Conservation (phyloP, 805 yeast species). For the Lipomyces sp. region DNA sequence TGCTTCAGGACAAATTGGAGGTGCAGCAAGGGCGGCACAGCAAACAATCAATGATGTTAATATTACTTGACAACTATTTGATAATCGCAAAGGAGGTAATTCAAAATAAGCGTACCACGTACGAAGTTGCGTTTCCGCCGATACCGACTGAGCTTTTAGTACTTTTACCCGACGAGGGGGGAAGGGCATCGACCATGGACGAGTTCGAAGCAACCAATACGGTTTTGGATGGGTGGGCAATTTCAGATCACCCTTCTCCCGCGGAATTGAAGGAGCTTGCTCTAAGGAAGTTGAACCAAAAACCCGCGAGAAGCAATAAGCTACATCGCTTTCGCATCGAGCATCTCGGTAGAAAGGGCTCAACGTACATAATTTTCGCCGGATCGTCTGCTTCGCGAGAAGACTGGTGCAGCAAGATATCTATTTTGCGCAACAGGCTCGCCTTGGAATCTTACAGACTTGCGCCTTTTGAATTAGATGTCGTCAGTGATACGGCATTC, state of each 20-base stretch:
- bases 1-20: slow-evolving; percentile 49
- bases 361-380: slow-evolving; percentile 37
- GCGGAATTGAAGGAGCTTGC: too few relatives aligned
- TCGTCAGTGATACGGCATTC: slow-evolving; percentile 58
- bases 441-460: slow-evolving; percentile 40
- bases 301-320: too few relatives aligned
- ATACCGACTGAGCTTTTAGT: slow-evolving; percentile 52
- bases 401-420: slow-evolving; percentile 55
- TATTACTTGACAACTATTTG: slow-evolving; percentile 68
- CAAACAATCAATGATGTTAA: slow-evolving; percentile 40
- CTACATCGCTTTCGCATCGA: slow-evolving; percentile 38
- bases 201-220: slow-evolving; percentile 18
- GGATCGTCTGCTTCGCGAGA: slow-evolving; percentile 45
- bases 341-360: slow-evolving; percentile 38
- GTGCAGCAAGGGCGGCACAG: slow-evolving; percentile 36
- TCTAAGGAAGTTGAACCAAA: too few relatives aligned
- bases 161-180: slow-evolving; percentile 42
- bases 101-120: slow-evolving; percentile 28
- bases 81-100: slow-evolving; percentile 39
- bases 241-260: too few relatives aligned
- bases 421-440: slow-evolving; percentile 45
- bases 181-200: neutral
- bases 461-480: slow-evolving; percentile 54
- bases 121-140: slow-evolving; percentile 29
- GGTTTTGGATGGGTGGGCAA: too few relatives aligned